Evolutionary conservation across 2,329 filamentous ascomycete genomes (phyloP), one percentile per base, ranked within the genome.

Genomic region (Colletotrichum theobromicola): DNA sequence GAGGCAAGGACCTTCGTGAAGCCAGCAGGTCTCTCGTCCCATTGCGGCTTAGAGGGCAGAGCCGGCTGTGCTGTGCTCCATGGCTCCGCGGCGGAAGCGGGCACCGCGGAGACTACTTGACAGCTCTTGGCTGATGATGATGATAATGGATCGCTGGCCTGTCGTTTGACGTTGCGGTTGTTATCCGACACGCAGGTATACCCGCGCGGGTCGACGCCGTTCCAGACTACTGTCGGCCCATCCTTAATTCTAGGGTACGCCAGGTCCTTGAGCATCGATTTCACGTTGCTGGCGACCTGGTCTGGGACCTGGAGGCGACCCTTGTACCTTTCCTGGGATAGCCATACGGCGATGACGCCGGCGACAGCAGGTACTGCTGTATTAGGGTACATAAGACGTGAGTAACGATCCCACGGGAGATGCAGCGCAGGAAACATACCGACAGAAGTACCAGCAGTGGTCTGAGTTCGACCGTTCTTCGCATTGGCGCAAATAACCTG

Each of bases 341-440:
- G 66, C 66, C 70, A 73, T n/a, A 73, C 66, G 10, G 70, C 70
- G 9, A 73, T 53, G 8, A 73, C 66, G 28, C 70, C 60, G 18
- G 65, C 66, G 9, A 73, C 70, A 9, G 66, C 30, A 2, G 70
- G 66, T 1, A 66, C 8, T 10, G 70, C 70, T 71, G n/a, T 1
- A 21, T 8, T 35, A 12, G 15, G 6, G 10, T 26, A 7, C 5
- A 7, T 37, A 13, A 9, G 18, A 57, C 4, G 21, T 2, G 5
- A 21, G n/a, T n/a, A n/a, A n/a, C n/a, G n/a, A n/a, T n/a, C n/a
- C n/a, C n/a, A n/a, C n/a, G n/a, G n/a, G n/a, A 28, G 18, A 5
- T 2, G 8, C 13, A 6, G 10, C 12, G 21, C 7, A 57, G 16
- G 4, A 30, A n/a, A 21, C 35, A 28, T 18, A 73, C 66, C n/a